These are phyloP conservation scores for Bruguiera hainesii DNA, from an alignment of 441 rosid genomes.

Conservation along the genomic window DNA sequence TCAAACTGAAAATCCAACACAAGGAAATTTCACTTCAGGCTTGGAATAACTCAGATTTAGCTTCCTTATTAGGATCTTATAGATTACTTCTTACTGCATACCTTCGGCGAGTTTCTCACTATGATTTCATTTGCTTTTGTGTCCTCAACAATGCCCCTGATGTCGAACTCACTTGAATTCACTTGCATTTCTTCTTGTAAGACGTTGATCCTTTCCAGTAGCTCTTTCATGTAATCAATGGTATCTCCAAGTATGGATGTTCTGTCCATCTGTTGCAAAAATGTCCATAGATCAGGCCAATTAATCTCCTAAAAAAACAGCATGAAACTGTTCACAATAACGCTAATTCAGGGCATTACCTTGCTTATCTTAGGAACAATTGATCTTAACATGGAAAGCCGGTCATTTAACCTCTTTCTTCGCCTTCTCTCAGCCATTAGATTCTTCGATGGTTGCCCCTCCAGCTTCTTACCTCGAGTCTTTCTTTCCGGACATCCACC, in stretches of 20 bases:
- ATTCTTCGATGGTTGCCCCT: slow-evolving; percentile 93
- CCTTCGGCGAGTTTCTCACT: slow-evolving; percentile 87
- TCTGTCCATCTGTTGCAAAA: slow-evolving; percentile 71
- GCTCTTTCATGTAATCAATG: slow-evolving; percentile 88
- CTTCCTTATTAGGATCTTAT: background rate
- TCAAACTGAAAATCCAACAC: slow-evolving; percentile 50
- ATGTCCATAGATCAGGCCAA: background rate
- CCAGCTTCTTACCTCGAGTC: slow-evolving; percentile 54
- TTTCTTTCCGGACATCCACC: slow-evolving; percentile 41
- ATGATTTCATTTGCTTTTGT: slow-evolving; percentile 47
- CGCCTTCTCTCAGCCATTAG: slow-evolving; percentile 93
- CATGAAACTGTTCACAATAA: background rate
- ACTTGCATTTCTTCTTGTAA: slow-evolving; percentile 49
- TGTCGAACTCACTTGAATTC: slow-evolving; percentile 30
- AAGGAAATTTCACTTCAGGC: background rate
- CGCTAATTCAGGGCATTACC: slow-evolving; percentile 32
- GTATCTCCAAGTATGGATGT: slow-evolving; percentile 93
- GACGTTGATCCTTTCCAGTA: slow-evolving; percentile 63
- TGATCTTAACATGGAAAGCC: slow-evolving; percentile 94
- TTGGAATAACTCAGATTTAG: background rate
- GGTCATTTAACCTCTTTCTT: slow-evolving; percentile 82
- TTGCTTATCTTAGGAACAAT: slow-evolving; percentile 95
- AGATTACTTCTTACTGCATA: slow-evolving; percentile 19
- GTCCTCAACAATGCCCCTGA: slow-evolving; percentile 40
- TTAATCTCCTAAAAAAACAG: slow-evolving; percentile 3